Evolutionary conservation across 1,139 yeast genomes (phyloP), one percentile per base, ranked within the genome.

Genomic region (Yamadazyma membranifaciens): DNA sequence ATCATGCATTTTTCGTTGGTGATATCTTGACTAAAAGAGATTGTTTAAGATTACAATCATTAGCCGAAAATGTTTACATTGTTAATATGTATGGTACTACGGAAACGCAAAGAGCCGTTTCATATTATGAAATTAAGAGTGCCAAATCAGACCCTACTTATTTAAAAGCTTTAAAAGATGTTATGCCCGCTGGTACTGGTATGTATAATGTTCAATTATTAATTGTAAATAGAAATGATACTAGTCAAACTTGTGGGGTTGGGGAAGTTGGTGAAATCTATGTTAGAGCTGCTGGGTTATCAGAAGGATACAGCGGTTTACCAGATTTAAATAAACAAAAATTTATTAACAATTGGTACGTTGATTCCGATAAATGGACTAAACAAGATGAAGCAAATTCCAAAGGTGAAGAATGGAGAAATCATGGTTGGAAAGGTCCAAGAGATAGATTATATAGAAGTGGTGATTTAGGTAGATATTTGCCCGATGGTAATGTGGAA

Each of bases 1-100:
- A 88, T 56, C 97, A 91, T 60, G 98, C 98, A 1, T 94, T 94
- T 72, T 94, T 94, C 57, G 99, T 94, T 22, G 99, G 98, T 55
- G 99, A 94, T 64, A 87, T 94, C 50, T 73, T 94, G 49, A 94
- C 99, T 49, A 92, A 92, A 68, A 83, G 98, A 66, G 98, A 94
- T 64, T 92, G 98, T 65, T 69, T 87, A 52, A 80, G 97, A 58
- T 74, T 94, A 54, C 98, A 94, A 63, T 80, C 92, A 2, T 74
- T 94, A 55, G 98, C 98, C 7, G 82, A 83, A 57, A 91, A 92
- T 57, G 95, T 88, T 39, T 72, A 67, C 58, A 91, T 94, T 59
- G 95, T 94, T 49, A 94, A 94, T 66, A 94, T 94, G 99, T 94
- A 94, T 62, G 99, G 99, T 57, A 94, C 98, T 31, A 94, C 99